Evolutionary conservation across 2,329 filamentous ascomycete genomes (phyloP), one percentile per base, ranked within the genome.

Genomic region (Arthrobotrys conoides): DNA sequence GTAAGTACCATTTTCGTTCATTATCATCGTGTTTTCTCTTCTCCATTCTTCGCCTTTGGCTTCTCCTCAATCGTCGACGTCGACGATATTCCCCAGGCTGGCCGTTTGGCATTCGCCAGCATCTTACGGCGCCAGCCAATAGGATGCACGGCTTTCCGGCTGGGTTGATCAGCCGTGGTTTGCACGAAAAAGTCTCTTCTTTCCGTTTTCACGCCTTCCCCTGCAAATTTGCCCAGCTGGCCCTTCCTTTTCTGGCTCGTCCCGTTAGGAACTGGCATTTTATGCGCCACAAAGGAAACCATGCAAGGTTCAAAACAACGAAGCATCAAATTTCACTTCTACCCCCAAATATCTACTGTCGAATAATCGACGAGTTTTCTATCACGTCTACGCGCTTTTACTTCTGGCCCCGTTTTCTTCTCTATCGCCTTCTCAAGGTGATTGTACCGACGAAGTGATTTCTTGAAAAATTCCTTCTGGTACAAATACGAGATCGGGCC

Each of bases 271-370:
- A 71, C 75, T 78, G 75, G 75, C 75, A 72, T 71, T 72, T 78
- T 72, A 72, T 78, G 75, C 75, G 75, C 75, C 75, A 78, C 75
- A 78, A 64, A 41, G 63, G 49, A 71, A 63, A 77, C 66, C 68
- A 78, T 72, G 68, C 68, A 78, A 72, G 68, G 75, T 72, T 68
- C 75, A 71, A 78, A 78, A 78, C 75, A 78, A 78, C 75, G 67
- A 78, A 68, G 53, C 75, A 69, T 78, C 75, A 78, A 78, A 78
- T 78, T 72, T 78, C 75, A 78, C 67, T 72, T 66, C 68, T 72
- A 72, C 75, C 75, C 73, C 75, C 75, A 72, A 69, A 55, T 69
- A 70, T 57, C 64, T 55, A 67, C 71, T 65, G 71, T 78, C 64
- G 53, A 46, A 30, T 48, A 41, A 68, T 55, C 64, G 66, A 67